Percentiles rank a stretch among this genome's conserved stretches.
phyloP scores from a whole-genome alignment of 352 stramenopile species.

The Phytophthora agathidicida region DNA sequence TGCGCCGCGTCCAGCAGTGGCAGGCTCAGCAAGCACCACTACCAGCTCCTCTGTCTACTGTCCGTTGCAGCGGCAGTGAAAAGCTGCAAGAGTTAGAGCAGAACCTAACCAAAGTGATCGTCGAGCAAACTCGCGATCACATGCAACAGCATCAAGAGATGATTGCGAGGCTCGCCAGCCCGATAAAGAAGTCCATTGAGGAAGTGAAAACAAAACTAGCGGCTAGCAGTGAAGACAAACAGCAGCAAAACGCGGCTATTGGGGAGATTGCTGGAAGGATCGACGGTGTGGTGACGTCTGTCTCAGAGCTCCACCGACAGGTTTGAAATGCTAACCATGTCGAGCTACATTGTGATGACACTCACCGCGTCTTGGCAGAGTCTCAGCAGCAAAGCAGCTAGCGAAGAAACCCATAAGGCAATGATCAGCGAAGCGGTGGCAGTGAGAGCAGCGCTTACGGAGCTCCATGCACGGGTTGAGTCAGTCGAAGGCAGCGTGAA shows the following conservation, averaged over 20 bases:
- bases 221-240: background rate
- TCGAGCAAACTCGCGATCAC: conserved; percentile 21
- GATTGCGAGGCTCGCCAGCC: conserved; percentile 14
- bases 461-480: conserved; percentile 24
- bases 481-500: conserved; percentile 31
- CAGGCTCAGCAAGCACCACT: conserved; percentile 13
- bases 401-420: conserved; percentile 16
- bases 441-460: conserved; percentile 25
- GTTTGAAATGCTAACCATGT: conserved; percentile 14
- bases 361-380: conserved; percentile 24
- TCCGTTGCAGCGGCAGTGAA: conserved; percentile 3
- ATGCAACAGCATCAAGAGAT: conserved; percentile 27
- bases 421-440: conserved; percentile 13
- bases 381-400: conserved; percentile 11
- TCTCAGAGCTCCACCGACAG: conserved; percentile 37
- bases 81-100: conserved; percentile 25
- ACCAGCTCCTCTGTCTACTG: background rate
- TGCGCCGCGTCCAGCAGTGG: conserved; percentile 25
- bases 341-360: background rate
- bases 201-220: conserved; percentile 19
- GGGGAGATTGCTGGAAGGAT: conserved; percentile 18
- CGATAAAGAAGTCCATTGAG: conserved; percentile 31
- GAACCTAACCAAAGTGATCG: conserved; percentile 11
- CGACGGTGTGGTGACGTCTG: conserved; percentile 19
- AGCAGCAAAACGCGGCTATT: conserved; percentile 13